Percentiles rank a stretch among this genome's conserved stretches.
phyloP scores from a whole-genome alignment of 139 green algal species.

The Dunaliella primolecta region DNA sequence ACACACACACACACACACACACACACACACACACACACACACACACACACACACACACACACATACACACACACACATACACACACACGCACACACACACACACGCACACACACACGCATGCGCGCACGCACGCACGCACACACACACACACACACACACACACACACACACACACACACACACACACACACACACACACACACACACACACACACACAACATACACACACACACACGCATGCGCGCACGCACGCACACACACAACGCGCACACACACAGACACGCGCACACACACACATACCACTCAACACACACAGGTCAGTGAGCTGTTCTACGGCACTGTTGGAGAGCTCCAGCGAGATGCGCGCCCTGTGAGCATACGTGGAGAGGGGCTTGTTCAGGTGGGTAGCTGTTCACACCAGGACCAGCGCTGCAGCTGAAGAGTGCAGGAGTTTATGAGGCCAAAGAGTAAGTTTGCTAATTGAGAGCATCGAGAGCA shows the following conservation, averaged over 20 bases:
- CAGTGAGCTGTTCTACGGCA: neutral
- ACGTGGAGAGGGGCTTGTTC: neutral
- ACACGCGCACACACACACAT: neutral
- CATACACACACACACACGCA: neutral
- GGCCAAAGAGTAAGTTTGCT: too few species aligned
- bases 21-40: slow-evolving; percentile 18
- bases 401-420: too few species aligned
- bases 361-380: neutral
- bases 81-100: neutral
- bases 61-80: slow-evolving; percentile 15
- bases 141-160: too few species aligned
- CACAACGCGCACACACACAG: too few species aligned
- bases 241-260: neutral
- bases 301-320: neutral
- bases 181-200: neutral
- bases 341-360: neutral
- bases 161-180: too few species aligned
- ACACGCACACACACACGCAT: neutral
- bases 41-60: slow-evolving; percentile 13
- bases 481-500: too few species aligned
- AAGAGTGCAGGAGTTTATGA: too few species aligned
- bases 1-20: slow-evolving; percentile 10
- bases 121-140: neutral
- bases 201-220: neutral
- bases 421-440: too few species aligned